Evolutionary conservation across 2,329 filamentous ascomycete species (phyloP), one percentile per base, ranked within the genome.

Genomic region (Diaporthe capsici): DNA sequence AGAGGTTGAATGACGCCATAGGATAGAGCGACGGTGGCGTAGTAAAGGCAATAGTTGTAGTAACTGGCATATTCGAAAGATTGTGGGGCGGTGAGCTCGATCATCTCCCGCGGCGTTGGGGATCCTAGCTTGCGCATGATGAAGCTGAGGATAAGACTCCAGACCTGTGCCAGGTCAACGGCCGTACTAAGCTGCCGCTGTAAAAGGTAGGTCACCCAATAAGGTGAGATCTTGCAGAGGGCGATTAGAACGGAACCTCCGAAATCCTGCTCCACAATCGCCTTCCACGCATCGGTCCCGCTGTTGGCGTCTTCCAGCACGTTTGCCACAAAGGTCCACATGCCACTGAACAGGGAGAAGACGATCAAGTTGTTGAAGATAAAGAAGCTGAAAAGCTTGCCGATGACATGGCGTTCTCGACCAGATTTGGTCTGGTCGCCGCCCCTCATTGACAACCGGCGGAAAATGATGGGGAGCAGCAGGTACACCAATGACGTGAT

Each of bases 11-110:
- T 88, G 2, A 92, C 92, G 2, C 93, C 92, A 81, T 97, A 98
- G 80, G 93, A 95, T 22, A 99, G 88, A 0, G 95, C 94, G 44
- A 98, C 94, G 0, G 96, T 98, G 34, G 94, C 89, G 86, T 98
- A 99, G 85, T 95, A 99, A 42, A 98, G 88, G 84, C 98, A 98
- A 84, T 98, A 98, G 84, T 98, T 98, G 89, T 98, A 99, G 86
- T 98, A 98, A 80, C 92, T 95, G 75, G 97, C 95, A 81, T 98
- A 98, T 79, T 98, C 96, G 83, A 99, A 98, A 0, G 94, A 88
- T 2, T 95, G 96, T 1, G 97, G 97, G 4, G 97, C 97, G 0
- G 96, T 98, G 81, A 97, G 91, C 83, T 98, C 95, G 79, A 98
- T 98, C 79, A 97, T 88, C 83, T 98, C 94, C 79, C 97, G 90